Conservation (phyloP, 306 rosid species). For the Vigna hirtella region DNA sequence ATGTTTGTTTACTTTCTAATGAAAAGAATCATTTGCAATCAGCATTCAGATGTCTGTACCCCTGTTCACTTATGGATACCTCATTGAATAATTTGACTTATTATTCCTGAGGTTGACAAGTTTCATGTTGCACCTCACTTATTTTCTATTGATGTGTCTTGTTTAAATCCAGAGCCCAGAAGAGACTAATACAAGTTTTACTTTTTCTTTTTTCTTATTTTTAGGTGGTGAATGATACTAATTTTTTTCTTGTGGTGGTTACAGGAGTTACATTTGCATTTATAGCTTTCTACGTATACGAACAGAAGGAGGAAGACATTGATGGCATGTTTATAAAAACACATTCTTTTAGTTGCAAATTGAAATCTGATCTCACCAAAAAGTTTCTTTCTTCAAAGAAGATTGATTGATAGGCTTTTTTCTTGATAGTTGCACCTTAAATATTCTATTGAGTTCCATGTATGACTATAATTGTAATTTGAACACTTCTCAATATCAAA, state of each 20-base stretch:
- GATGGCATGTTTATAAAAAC: constrained; percentile 59
- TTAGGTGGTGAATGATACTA: constrained; percentile 15
- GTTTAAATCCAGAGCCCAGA: constrained; percentile 14
- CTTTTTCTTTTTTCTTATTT: neutral
- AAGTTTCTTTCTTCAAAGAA: constrained; percentile 64
- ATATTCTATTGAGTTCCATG: constrained; percentile 16
- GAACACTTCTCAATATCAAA: too few relatives aligned
- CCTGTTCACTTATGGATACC: neutral
- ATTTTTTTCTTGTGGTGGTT: constrained; percentile 35
- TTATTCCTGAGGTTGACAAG: neutral
- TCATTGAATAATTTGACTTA: neutral
- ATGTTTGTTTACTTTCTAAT: neutral
- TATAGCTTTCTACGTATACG: constrained; percentile 71
- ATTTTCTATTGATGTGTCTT: neutral
- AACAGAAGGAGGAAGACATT: constrained; percentile 79
- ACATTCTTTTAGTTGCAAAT: constrained; percentile 61
- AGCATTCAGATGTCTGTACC: neutral
- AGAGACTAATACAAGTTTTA: neutral
- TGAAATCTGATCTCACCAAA: constrained; percentile 59
- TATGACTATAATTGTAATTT: constrained; percentile 35
- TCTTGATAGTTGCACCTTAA: constrained; percentile 34
- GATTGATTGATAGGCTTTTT: constrained; percentile 53
- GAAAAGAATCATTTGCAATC: neutral
- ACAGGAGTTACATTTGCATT: constrained; percentile 74
- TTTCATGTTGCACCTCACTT: neutral